Evolutionary conservation across 2,329 filamentous ascomycete species (phyloP), one percentile per base, ranked within the genome.

Genomic region (Beauveria caledonica): DNA sequence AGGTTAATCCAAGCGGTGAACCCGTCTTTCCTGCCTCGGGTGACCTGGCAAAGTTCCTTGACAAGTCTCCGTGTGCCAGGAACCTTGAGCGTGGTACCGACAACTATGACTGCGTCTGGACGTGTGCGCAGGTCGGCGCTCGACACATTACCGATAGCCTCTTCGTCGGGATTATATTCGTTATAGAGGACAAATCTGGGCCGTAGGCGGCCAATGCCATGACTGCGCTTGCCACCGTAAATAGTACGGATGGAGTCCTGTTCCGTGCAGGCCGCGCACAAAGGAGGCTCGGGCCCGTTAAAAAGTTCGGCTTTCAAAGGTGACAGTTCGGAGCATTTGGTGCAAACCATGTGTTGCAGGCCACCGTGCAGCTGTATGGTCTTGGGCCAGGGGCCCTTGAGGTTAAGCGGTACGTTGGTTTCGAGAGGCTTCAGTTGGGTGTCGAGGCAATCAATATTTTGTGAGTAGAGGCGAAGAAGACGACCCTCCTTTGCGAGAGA

Each of bases 131-230:
- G 78, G 71, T 99, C 94, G 5, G 92, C 87, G 65, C 86, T 86
- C 56, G 92, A 91, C 45, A 96, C 92, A 23, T 90, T 90, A 48
- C 93, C 92, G 71, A 99, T 99, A 15, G 94, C 93, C 67, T 97
- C 93, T 66, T 94, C 91, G 65, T 99, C 94, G 0, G 94, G 94
- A 70, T 97, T 97, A 71, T 90, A 88, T 73, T 99, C 94, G 71
- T 97, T 97, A 77, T 99, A 99, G 10, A 99, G 81, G 5, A 97
- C 93, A 78, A 99, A 97, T 61, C 94, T 85, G 23, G 94, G 94
- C 23, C 94, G 86, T 64, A 99, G 77, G 63, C 90, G 86, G 46
- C 94, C 94, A 67, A 99, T 89, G 1, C 94, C 94, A 69, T 97
- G 94, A 69, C 92, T 96, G 62, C 94, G 86, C 74, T 96, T 93